These are phyloP conservation scores for Ceratocystis destructans DNA, from an alignment of 2,329 filamentous ascomycete genomes.

Conservation along the genomic window DNA sequence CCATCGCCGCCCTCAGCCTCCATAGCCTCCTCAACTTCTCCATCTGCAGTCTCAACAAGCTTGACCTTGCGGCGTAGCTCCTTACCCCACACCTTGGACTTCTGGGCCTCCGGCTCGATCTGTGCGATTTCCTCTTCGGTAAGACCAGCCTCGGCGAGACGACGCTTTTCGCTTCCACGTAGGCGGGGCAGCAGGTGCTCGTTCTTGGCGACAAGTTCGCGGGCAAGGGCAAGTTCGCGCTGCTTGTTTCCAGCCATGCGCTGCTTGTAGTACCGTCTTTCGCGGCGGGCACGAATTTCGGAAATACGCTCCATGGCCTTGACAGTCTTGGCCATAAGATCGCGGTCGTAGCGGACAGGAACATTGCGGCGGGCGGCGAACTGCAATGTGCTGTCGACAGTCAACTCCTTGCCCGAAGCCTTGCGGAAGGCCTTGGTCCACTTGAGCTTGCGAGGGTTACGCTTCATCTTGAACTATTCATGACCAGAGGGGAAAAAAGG, in stretches of 20 bases:
- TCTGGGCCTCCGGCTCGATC: constrained; percentile 30
- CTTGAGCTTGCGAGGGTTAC: constrained; percentile 89
- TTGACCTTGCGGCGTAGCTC: constrained; percentile 27
- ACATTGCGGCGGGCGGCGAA: constrained; percentile 90
- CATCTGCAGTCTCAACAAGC: constrained; percentile 21
- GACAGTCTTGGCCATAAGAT: constrained; percentile 74
- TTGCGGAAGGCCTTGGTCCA: constrained; percentile 93
- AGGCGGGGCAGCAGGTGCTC: constrained; percentile 76
- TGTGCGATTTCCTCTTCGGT: constrained; percentile 38
- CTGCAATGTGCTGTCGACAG: constrained; percentile 83
- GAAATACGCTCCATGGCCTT: constrained; percentile 81
- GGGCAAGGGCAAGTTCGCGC: constrained; percentile 61
- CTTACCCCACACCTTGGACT: constrained; percentile 31
- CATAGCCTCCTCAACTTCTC: constrained; percentile 22
- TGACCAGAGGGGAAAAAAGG: background rate
- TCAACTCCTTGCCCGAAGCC: constrained; percentile 68
- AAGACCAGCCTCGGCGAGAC: constrained; percentile 40
- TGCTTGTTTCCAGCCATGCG: constrained; percentile 85
- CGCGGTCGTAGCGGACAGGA: constrained; percentile 89
- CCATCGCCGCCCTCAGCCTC: constrained; percentile 21
- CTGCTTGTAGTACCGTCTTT: constrained; percentile 86
- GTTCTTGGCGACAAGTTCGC: constrained; percentile 82
- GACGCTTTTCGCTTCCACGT: constrained; percentile 47
- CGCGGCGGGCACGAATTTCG: constrained; percentile 70
- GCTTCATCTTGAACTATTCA: constrained; percentile 82